phyloP scores from a whole-genome alignment of 805 yeast species.

The Sugiyamaella boreocaroliniensis region DNA sequence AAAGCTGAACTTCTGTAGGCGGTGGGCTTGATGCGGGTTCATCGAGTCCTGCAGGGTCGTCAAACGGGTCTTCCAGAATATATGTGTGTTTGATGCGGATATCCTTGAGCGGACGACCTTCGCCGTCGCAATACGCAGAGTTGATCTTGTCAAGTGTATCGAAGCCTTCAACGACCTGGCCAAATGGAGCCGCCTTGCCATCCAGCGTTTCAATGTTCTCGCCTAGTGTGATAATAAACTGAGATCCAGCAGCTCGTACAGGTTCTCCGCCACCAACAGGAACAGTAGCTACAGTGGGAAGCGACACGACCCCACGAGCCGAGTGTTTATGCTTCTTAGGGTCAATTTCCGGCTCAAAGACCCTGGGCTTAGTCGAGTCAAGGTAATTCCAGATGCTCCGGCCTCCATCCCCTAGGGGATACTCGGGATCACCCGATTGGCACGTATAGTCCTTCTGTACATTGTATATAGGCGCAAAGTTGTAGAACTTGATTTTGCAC shows the following conservation, averaged over 20 bases:
- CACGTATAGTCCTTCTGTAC: constrained; percentile 36
- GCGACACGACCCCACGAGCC: constrained; percentile 34
- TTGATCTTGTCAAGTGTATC: constrained; percentile 42
- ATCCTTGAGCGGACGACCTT: constrained; percentile 40
- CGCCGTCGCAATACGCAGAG: constrained; percentile 34
- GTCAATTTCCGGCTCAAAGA: constrained; percentile 22
- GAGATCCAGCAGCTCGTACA: constrained; percentile 29
- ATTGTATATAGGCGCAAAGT: constrained; percentile 45
- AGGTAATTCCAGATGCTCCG: constrained; percentile 29
- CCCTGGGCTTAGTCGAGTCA: constrained; percentile 2
- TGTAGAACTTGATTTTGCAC: constrained; percentile 46
- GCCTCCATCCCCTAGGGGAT: constrained; percentile 35
- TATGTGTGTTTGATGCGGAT: constrained; percentile 46
- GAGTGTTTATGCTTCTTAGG: constrained; percentile 26
- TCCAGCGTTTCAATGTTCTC: constrained; percentile 27
- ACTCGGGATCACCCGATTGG: constrained; percentile 45
- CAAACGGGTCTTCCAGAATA: constrained; percentile 50
- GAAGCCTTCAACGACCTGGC: constrained; percentile 45
- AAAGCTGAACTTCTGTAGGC: constrained; percentile 33
- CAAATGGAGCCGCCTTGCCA: constrained; percentile 36
- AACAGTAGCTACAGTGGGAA: constrained; percentile 17
- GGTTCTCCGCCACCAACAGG: constrained; percentile 1
- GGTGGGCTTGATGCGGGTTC: constrained; percentile 33
- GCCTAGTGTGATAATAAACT: constrained; percentile 35
- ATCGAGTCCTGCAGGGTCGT: constrained; percentile 29